Percentiles rank a stretch among this genome's conserved stretches.
phyloP scores from a whole-genome alignment of 495 filamentous ascomycete species.

The Penicillium atrosanguineum region DNA sequence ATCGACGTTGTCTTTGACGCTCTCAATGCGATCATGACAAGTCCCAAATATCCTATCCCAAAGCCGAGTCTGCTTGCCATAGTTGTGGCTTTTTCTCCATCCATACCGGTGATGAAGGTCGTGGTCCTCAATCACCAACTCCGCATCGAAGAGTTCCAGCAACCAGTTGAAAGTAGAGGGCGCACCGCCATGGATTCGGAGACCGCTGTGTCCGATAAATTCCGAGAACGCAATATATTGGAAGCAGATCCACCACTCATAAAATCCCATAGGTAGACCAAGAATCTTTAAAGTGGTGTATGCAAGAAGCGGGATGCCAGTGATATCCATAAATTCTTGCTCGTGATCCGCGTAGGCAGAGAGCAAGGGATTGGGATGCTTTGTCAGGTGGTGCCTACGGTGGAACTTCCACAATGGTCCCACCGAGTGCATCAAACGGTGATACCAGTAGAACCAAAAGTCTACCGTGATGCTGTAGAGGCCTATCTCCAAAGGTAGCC shows the following conservation, averaged over 20 bases:
- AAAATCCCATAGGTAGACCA: constrained; percentile 28
- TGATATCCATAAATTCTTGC: constrained; percentile 32
- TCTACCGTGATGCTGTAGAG: constrained; percentile 27
- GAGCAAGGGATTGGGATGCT: constrained; percentile 28
- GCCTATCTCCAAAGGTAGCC: constrained; percentile 27
- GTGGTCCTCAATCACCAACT: constrained; percentile 32
- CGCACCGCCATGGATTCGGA: constrained; percentile 23
- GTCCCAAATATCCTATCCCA: constrained; percentile 31
- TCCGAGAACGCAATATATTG: constrained; percentile 32
- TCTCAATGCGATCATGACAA: constrained; percentile 27
- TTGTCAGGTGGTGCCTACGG: constrained; percentile 27
- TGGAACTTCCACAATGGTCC: constrained; percentile 27
- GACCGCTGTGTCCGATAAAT: constrained; percentile 28
- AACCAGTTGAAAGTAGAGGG: constrained; percentile 28
- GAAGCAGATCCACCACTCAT: constrained; percentile 31
- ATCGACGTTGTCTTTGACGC: constrained; percentile 25
- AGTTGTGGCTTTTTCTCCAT: constrained; percentile 31
- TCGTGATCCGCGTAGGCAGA: constrained; percentile 29
- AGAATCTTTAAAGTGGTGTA: constrained; percentile 22
- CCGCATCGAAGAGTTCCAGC: constrained; percentile 23
- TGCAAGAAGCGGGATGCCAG: constrained; percentile 24
- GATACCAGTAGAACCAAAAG: constrained; percentile 34
- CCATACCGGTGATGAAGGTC: constrained; percentile 32
- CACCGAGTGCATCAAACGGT: constrained; percentile 25
- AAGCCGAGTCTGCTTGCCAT: constrained; percentile 29